Evolutionary conservation across 2,329 filamentous ascomycete species (phyloP).

Genomic region (Aquanectria penicillioides): DNA sequence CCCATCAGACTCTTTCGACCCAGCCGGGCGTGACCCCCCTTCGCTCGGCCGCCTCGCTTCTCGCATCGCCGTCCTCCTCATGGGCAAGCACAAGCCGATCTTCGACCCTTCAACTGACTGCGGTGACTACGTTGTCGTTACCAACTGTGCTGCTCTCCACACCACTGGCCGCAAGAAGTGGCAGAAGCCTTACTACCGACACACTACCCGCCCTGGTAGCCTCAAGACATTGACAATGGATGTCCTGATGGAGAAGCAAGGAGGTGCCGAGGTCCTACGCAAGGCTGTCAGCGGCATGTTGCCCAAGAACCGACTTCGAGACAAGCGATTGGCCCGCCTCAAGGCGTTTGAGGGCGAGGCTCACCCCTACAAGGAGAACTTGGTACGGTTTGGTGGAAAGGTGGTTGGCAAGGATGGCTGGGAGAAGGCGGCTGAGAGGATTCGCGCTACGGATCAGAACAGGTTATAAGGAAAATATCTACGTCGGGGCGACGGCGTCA

Average conservation of each 20-base stretch:
- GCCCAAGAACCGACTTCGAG: constrained; percentile 93
- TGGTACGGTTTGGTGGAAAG: constrained; percentile 76
- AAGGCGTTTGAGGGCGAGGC: constrained; percentile 95
- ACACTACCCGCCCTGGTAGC: constrained; percentile 89
- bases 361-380: constrained; percentile 91
- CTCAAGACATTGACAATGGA: constrained; percentile 94
- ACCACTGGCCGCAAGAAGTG: constrained; percentile 91
- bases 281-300: constrained; percentile 97
- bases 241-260: constrained; percentile 91
- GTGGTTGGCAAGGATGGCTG: constrained; percentile 64
- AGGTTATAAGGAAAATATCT: constrained; percentile 56
- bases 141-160: constrained; percentile 86
- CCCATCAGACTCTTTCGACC: constrained; percentile 69
- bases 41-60: constrained; percentile 91
- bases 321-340: constrained; percentile 85
- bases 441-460: constrained; percentile 59
- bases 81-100: constrained; percentile 99
- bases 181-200: constrained; percentile 96
- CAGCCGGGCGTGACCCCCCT: constrained; percentile 70
- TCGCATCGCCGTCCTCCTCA: constrained; percentile 85
- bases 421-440: constrained; percentile 60
- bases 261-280: constrained; percentile 88
- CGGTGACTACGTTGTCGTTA: constrained; percentile 97
- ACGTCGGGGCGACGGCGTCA: constrained; percentile 3
- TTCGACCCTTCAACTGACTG: constrained; percentile 98